A percentile compares a stretch with the other conserved stretches of the same genome.
phyloP scores from a whole-genome alignment of 768 basidiomycete genomes.

The Russula earlei region DNA sequence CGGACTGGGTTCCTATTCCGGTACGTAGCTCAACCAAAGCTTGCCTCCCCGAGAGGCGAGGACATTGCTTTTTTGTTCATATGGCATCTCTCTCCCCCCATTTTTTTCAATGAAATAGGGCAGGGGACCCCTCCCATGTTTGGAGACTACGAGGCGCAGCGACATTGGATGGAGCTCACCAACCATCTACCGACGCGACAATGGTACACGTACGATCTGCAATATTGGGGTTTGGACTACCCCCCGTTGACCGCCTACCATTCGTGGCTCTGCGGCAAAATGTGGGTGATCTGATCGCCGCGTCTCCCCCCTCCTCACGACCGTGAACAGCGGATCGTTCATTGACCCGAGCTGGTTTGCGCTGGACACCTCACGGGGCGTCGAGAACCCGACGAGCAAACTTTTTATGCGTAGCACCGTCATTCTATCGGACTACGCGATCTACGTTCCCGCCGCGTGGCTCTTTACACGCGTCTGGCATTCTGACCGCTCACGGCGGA shows the following conservation, averaged over 20 bases:
- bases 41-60: not conserved
- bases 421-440: slow-evolving; percentile 50
- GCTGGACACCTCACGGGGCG: slow-evolving; percentile 57
- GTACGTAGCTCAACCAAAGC: slow-evolving; percentile 33
- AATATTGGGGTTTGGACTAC: slow-evolving; percentile 94
- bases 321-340: slow-evolving; percentile 34
- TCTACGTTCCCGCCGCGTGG: slow-evolving; percentile 69
- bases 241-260: slow-evolving; percentile 88
- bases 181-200: slow-evolving; percentile 59
- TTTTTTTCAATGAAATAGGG: slow-evolving; percentile 39
- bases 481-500: slow-evolving; percentile 59
- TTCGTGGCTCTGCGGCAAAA: slow-evolving; percentile 70
- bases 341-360: slow-evolving; percentile 62
- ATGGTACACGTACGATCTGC: slow-evolving; percentile 86
- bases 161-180: slow-evolving; percentile 94
- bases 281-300: slow-evolving; percentile 39
- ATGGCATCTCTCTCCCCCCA: not conserved
- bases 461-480: slow-evolving; percentile 61
- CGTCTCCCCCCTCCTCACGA: not conserved
- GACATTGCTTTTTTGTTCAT: not conserved
- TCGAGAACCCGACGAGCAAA: slow-evolving; percentile 56
- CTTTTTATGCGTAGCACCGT: slow-evolving; percentile 79
- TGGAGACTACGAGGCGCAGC: slow-evolving; percentile 89
- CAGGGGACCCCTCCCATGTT: slow-evolving; percentile 68
- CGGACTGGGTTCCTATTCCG: slow-evolving; percentile 75